Conservation (phyloP, 306 rosid species). For the Vicia sativa region DNA sequence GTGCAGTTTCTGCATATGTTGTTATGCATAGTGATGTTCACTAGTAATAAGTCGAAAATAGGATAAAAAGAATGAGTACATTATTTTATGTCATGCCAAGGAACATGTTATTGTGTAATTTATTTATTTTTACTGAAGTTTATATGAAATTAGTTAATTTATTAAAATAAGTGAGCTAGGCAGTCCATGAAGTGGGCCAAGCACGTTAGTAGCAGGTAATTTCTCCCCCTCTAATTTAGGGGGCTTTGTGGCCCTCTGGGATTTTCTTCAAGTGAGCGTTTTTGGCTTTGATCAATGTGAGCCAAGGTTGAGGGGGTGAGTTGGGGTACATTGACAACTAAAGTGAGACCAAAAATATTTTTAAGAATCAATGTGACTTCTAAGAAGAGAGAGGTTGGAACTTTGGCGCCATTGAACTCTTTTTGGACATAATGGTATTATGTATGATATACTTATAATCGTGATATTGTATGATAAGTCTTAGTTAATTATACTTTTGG, state of each 20-base stretch:
- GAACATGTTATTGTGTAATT: background rate
- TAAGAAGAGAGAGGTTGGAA: background rate
- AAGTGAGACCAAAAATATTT: background rate
- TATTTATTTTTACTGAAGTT: background rate
- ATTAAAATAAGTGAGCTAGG: background rate
- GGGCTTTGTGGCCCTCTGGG: background rate
- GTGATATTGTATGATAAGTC: slow-evolving; percentile 9
- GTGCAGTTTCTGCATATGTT: slow-evolving; percentile 8
- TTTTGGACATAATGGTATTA: background rate
- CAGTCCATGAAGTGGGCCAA: background rate
- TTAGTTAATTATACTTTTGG: background rate
- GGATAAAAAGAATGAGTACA: background rate
- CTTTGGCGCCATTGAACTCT: background rate
- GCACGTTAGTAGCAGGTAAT: background rate
- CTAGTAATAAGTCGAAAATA: background rate
- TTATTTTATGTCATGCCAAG: background rate
- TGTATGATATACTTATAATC: background rate
- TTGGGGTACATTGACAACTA: background rate
- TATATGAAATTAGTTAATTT: background rate
- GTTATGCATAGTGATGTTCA: background rate
- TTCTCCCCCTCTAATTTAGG: background rate
- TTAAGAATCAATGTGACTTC: background rate
- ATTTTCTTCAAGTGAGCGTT: background rate
- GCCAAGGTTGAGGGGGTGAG: slow-evolving; percentile 4
- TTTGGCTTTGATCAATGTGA: background rate